These are phyloP conservation scores for Geotrichum reessii DNA, from an alignment of 1,139 yeast species.

Conservation along the genomic window DNA sequence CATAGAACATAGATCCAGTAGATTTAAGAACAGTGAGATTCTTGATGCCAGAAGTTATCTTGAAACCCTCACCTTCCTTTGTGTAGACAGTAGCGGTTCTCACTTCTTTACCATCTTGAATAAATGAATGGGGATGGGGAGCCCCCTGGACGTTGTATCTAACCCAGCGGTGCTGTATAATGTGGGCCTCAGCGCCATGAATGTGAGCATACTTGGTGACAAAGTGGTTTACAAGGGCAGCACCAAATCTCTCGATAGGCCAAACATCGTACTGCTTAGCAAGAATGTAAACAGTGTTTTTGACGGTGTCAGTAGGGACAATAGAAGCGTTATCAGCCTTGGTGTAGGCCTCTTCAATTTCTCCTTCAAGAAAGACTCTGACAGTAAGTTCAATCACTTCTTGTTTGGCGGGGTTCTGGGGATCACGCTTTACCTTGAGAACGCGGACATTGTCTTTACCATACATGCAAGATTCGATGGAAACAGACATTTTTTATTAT, in stretches of 20 bases:
- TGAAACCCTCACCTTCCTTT: conserved; percentile 42
- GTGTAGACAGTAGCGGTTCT: conserved; percentile 54
- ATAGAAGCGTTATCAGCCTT: conserved; percentile 81
- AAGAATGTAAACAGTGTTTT: conserved; percentile 75
- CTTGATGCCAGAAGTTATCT: conserved; percentile 63
- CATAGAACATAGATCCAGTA: conserved; percentile 92
- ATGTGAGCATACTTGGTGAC: conserved; percentile 70
- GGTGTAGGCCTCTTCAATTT: conserved; percentile 73
- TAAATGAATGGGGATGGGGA: conserved; percentile 75
- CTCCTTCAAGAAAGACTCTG: conserved; percentile 66
- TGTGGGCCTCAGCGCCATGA: conserved; percentile 58
- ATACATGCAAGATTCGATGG: conserved; percentile 41
- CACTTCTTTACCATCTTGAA: conserved; percentile 77
- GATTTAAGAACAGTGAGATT: conserved; percentile 85
- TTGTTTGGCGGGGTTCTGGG: conserved; percentile 62
- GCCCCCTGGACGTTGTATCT: conserved; percentile 69
- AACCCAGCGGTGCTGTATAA: conserved; percentile 72
- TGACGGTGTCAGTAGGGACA: conserved; percentile 91
- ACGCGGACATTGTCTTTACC: conserved; percentile 92
- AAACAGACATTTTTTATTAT: background rate
- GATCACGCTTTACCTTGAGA: conserved; percentile 76
- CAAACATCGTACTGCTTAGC: conserved; percentile 73
- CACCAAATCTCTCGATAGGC: conserved; percentile 89
- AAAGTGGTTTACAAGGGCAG: conserved; percentile 77
- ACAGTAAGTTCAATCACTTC: conserved; percentile 83